A percentile compares a stretch with the other conserved stretches of the same genome.
Conservation (phyloP, 2,329 filamentous ascomycete species). For the Lasiodiplodia sp. region DNA sequence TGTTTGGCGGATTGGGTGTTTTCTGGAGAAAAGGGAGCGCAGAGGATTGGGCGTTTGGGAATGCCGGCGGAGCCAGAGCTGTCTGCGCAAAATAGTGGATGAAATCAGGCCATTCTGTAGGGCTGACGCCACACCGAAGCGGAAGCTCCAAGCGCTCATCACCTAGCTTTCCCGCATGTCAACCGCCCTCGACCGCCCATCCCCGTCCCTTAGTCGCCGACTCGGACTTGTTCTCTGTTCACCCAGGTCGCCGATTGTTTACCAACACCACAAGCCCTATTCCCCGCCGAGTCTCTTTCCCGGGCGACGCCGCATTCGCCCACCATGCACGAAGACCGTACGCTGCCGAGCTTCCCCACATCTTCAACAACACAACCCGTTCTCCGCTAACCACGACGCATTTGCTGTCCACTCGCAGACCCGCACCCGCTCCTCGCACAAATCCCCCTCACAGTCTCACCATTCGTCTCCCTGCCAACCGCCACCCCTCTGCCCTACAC, state of each 20-base stretch:
- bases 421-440: conserved; percentile 90
- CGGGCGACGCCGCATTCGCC: neutral
- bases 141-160: conserved; percentile 26
- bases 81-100: conserved; percentile 22
- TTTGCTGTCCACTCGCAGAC: conserved; percentile 39
- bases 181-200: conserved; percentile 1
- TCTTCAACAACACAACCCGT: conserved; percentile 18
- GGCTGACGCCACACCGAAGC: conserved; percentile 24
- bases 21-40: conserved; percentile 10
- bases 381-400: conserved; percentile 14
- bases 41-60: conserved; percentile 10
- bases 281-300: neutral
- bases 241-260: neutral
- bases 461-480: conserved; percentile 88
- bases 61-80: conserved; percentile 7
- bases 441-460: conserved; percentile 90
- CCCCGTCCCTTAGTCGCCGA: conserved; percentile 15
- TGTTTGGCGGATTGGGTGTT: neutral
- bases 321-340: conserved; percentile 44
- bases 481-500: conserved; percentile 94
- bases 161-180: conserved; percentile 4
- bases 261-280: neutral
- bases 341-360: conserved; percentile 29
- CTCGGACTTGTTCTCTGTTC: neutral
- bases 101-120: conserved; percentile 27